Conservation (phyloP, 305 asterid species). For the Fraxinus paxiana region DNA sequence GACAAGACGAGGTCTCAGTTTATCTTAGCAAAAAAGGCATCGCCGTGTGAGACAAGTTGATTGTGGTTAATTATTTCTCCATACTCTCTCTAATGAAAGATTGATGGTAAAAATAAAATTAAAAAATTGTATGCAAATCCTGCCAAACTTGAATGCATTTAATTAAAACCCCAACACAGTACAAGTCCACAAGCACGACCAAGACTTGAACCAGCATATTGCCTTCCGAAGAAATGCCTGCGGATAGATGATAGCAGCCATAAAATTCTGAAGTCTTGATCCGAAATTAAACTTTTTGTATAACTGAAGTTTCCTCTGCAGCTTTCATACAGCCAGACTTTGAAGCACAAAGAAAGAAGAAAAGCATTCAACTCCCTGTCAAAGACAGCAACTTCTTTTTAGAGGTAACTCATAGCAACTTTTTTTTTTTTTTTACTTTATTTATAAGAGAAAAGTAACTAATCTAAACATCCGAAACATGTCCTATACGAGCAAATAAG, state of each 20-base stretch:
- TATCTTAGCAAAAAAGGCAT: neutral
- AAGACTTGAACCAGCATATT: neutral
- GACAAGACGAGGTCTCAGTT: neutral
- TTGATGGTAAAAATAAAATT: neutral
- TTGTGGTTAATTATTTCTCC: neutral
- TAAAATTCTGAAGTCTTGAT: neutral
- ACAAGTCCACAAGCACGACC: neutral
- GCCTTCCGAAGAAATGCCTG: neutral
- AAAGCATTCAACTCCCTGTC: neutral
- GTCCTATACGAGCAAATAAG: neutral
- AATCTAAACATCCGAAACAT: neutral
- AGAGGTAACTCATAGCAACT: neutral
- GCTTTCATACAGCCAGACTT: neutral
- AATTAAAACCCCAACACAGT: conserved; percentile 6
- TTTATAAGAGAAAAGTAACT: neutral
- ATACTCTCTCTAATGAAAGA: neutral
- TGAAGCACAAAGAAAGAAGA: neutral
- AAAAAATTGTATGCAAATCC: neutral
- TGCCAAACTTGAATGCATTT: conserved; percentile 9
- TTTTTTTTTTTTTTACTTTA: too few relatives aligned
- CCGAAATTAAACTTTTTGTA: neutral
- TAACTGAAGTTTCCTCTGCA: neutral
- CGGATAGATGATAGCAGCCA: neutral
- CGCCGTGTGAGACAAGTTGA: neutral
- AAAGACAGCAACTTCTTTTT: neutral